These are phyloP conservation scores for Penicillium cataractarum DNA, from an alignment of 495 filamentous ascomycete genomes.

Conservation along the genomic window DNA sequence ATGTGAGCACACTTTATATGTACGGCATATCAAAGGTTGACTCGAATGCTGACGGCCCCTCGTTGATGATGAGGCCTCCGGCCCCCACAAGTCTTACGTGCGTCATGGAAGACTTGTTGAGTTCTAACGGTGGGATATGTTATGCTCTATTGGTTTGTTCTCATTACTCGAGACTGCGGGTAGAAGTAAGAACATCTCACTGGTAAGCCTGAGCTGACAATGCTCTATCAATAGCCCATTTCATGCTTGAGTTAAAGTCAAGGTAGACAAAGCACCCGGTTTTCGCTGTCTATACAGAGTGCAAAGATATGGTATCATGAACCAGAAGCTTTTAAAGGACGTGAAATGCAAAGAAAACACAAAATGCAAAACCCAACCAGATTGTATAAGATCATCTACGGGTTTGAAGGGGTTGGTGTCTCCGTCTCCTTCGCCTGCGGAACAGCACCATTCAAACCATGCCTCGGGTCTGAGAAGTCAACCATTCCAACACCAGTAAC, in stretches of 20 bases:
- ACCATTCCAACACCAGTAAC: slow-evolving; percentile 28
- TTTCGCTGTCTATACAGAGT: background rate
- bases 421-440: background rate
- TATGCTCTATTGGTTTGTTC: no score
- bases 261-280: background rate
- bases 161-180: background rate
- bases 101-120: no score
- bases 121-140: no score
- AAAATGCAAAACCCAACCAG: background rate
- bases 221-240: background rate
- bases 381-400: background rate
- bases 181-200: background rate
- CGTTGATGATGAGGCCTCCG: no score
- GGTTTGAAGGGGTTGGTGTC: background rate
- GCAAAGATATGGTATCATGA: background rate
- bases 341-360: background rate
- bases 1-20: no score
- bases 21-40: no score
- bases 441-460: slow-evolving; percentile 2
- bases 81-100: no score
- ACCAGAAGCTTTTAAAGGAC: background rate
- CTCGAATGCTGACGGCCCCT: no score
- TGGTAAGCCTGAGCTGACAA: background rate
- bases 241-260: background rate
- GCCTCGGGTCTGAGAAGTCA: slow-evolving; percentile 19